These are phyloP conservation scores for Adansonia madagascariensis DNA, from an alignment of 441 rosid genomes.

Conservation along the genomic window DNA sequence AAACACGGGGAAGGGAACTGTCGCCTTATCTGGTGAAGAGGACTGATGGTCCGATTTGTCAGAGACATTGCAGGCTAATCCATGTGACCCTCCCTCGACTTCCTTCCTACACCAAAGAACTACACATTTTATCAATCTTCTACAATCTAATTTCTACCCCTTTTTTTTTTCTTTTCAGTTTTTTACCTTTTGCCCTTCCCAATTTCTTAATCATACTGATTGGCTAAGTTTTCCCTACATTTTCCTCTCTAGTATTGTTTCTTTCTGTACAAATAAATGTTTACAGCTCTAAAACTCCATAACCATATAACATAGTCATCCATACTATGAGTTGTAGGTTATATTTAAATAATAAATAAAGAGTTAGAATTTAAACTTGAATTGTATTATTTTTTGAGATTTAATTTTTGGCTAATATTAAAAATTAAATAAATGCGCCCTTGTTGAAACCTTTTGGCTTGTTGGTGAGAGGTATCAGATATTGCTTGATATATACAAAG, in stretches of 20 bases:
- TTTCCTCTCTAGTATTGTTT: background rate
- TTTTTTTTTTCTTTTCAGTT: background rate
- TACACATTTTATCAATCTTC: constrained; percentile 19
- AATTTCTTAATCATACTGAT: background rate
- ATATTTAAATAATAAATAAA: background rate
- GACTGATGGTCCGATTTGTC: constrained; percentile 42
- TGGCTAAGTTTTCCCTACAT: constrained; percentile 1
- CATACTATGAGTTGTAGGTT: background rate
- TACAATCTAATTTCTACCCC: constrained; percentile 13
- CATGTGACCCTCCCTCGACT: constrained; percentile 44
- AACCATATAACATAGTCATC: background rate
- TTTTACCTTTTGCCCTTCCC: too few relatives aligned
- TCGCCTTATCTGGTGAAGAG: constrained; percentile 36
- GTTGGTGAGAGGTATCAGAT: background rate
- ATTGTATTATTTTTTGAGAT: too few relatives aligned
- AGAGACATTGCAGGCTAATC: constrained; percentile 35
- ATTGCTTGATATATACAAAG: background rate
- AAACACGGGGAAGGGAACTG: constrained; percentile 28
- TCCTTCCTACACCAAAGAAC: constrained; percentile 26
- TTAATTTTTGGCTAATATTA: too few relatives aligned
- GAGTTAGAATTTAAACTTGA: too few relatives aligned
- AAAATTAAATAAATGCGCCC: too few relatives aligned
- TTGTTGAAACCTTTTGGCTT: background rate
- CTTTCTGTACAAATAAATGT: background rate
- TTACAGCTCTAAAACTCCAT: background rate